phyloP scores from a whole-genome alignment of 2,329 filamentous ascomycete genomes.

The Phaeosphaeriaceae sp. region DNA sequence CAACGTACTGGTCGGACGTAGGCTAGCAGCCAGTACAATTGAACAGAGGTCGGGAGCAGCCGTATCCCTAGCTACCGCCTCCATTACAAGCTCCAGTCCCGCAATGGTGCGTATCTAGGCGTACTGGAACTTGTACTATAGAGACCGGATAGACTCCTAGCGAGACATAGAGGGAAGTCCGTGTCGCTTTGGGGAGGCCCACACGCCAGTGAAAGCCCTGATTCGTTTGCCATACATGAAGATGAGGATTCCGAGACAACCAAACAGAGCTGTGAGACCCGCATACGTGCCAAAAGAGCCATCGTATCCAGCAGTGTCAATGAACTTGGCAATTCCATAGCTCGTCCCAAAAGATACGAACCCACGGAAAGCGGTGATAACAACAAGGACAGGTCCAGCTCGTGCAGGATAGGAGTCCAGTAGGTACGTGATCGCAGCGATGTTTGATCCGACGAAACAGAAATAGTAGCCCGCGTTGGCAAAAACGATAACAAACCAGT shows the following conservation, averaged over 20 bases:
- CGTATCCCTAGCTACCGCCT: too few species aligned
- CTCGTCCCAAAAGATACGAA: constrained; percentile 55
- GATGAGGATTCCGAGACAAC: constrained; percentile 36
- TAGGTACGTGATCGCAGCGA: constrained; percentile 54
- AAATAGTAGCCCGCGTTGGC: constrained; percentile 44
- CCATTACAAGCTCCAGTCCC: too few species aligned
- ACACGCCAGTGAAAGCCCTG: constrained; percentile 37
- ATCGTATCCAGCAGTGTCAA: constrained; percentile 40
- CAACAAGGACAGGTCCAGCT: constrained; percentile 52
- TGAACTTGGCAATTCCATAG: constrained; percentile 48
- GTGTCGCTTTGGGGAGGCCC: constrained; percentile 24
- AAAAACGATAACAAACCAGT: constrained; percentile 47
- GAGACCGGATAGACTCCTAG: too few species aligned
- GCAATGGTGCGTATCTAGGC: too few species aligned
- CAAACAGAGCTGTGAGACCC: constrained; percentile 38
- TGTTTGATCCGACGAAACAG: constrained; percentile 52
- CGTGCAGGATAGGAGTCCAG: constrained; percentile 55
- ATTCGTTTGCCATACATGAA: constrained; percentile 43
- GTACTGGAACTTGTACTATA: too few species aligned
- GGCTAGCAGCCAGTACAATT: too few species aligned
- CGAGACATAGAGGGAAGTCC: constrained; percentile 19
- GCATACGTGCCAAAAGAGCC: constrained; percentile 42
- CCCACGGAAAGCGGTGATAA: constrained; percentile 56
- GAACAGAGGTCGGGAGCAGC: too few species aligned
- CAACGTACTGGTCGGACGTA: too few species aligned